A percentile compares a stretch with the other conserved stretches of the same genome.
These are phyloP conservation scores for Deuterostichococcus epilithicus DNA, from an alignment of 139 green algal genomes.

Conservation along the genomic window DNA sequence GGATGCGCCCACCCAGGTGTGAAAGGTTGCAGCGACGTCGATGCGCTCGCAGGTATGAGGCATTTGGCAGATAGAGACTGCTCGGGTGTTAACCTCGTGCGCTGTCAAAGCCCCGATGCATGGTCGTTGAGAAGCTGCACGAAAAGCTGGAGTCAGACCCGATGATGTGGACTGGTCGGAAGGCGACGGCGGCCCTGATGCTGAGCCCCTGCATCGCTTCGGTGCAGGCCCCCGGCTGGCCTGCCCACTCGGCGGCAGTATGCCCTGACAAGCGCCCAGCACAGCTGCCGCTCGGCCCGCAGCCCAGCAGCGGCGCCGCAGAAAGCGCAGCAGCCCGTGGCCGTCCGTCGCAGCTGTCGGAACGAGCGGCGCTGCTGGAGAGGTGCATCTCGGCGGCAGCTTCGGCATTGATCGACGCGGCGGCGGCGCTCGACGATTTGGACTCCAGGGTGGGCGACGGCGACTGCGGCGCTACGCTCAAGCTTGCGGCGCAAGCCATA, in stretches of 20 bases:
- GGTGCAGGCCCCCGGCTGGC: slow-evolving; percentile 26
- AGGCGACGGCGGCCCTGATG: too few species aligned
- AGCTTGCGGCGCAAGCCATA: slow-evolving; percentile 46
- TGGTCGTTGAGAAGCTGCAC: too few species aligned
- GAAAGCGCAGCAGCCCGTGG: background rate
- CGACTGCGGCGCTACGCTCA: slow-evolving; percentile 77
- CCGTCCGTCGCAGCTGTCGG: background rate
- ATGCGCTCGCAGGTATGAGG: too few species aligned
- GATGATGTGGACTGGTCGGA: too few species aligned
- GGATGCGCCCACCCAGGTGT: slow-evolving; percentile 45
- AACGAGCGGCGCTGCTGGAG: slow-evolving; percentile 2
- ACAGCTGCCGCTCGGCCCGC: slow-evolving; percentile 6
- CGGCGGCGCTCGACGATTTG: slow-evolving; percentile 47
- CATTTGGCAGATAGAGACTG: too few species aligned
- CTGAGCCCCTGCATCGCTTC: background rate
- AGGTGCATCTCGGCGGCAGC: slow-evolving; percentile 15
- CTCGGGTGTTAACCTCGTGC: too few species aligned
- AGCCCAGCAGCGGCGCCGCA: background rate
- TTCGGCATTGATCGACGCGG: slow-evolving; percentile 32
- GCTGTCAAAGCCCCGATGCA: too few species aligned
- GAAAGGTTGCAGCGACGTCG: too few species aligned
- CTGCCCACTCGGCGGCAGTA: background rate
- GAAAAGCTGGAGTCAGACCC: too few species aligned
- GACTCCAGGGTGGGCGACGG: slow-evolving; percentile 78
- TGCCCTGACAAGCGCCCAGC: slow-evolving; percentile 9